Percentiles rank a stretch among this genome's conserved stretches.
Conservation (phyloP, 192 early-diverging fungal species). For the Jimgerdemannia lactiflua region DNA sequence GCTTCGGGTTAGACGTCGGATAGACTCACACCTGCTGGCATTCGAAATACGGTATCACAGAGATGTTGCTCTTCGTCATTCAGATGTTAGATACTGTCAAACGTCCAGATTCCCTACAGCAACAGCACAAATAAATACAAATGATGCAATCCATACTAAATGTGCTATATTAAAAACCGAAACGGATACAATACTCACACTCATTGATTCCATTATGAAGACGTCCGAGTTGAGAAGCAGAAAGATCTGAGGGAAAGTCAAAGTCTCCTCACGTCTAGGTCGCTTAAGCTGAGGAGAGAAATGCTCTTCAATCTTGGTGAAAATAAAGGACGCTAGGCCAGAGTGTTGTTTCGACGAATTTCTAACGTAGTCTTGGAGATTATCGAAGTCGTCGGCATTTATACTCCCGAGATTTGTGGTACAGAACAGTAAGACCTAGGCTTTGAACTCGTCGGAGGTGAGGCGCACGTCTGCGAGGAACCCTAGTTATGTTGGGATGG, state of each 20-base stretch:
- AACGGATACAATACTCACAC: conserved; percentile 3
- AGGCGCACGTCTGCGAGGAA: background rate
- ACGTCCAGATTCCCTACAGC: no score
- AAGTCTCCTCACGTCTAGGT: background rate
- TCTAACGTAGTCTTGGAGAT: background rate
- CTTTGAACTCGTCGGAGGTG: background rate
- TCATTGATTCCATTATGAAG: conserved; percentile 6
- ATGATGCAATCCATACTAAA: background rate
- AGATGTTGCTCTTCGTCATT: no score
- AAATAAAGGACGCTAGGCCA: background rate
- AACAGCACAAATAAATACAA: conserved; percentile 10
- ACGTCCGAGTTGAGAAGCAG: conserved; percentile 5
- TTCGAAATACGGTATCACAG: no score
- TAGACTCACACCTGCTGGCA: no score
- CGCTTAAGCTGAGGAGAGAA: background rate
- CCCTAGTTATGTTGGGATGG: background rate
- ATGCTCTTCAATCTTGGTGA: background rate
- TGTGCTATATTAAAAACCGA: background rate
- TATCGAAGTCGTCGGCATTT: background rate
- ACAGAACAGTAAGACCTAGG: background rate
- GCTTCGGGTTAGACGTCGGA: no score
- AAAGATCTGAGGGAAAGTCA: background rate
- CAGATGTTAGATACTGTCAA: no score
- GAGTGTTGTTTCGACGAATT: background rate
- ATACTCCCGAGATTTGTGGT: background rate